phyloP scores from a whole-genome alignment of 2,329 filamentous ascomycete species.

The Monilinia fructicola region DNA sequence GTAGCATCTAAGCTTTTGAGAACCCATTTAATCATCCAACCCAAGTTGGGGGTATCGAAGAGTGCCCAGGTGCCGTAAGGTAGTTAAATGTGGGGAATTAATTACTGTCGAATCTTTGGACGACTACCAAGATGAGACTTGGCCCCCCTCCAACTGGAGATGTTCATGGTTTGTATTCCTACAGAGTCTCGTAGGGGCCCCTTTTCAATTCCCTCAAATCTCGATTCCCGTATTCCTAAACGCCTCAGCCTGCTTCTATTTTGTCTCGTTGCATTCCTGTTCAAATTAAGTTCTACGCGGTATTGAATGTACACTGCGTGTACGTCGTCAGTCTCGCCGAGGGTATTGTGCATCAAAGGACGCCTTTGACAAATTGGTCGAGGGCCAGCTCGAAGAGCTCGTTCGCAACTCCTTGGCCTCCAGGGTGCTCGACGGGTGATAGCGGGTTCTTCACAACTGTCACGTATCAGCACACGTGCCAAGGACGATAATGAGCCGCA shows the following conservation, averaged over 20 bases:
- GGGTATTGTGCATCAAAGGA: conserved; percentile 45
- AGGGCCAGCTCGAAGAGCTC: conserved; percentile 70
- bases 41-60: background rate
- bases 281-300: conserved; percentile 3
- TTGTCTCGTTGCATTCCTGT: background rate
- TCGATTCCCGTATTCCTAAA: background rate
- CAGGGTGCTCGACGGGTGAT: conserved; percentile 66
- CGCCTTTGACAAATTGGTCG: conserved; percentile 72
- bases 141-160: background rate
- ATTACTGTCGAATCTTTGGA: background rate
- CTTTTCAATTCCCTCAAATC: background rate
- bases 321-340: conserved; percentile 5
- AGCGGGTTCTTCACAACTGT: conserved; percentile 70
- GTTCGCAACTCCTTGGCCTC: conserved; percentile 67
- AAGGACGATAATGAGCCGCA: conserved; percentile 25
- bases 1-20: background rate
- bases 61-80: background rate
- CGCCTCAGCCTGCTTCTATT: conserved; percentile 3
- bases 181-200: background rate
- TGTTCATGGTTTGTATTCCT: background rate
- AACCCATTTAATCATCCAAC: background rate
- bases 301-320: conserved; percentile 4
- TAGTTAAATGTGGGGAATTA: background rate
- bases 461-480: conserved; percentile 20
- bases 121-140: background rate